Base-by-base conservation (phyloP, 2,329 filamentous ascomycete genomes). In the Elsinoe fawcettii region DNA sequence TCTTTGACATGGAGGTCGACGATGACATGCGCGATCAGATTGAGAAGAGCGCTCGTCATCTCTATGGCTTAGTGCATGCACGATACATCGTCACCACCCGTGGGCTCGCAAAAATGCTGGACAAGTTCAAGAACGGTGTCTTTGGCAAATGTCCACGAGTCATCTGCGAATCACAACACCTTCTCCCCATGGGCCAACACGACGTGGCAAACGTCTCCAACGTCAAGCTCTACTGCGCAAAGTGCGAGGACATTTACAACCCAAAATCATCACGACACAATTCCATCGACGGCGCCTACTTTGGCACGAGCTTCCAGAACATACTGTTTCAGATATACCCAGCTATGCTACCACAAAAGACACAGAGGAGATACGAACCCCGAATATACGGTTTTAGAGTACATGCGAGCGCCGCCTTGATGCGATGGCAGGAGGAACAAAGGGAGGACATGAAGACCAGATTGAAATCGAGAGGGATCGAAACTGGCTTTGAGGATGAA, bases 291-390 rank as follows among this genome's bases (percentile, higher is more conserved):
- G 93, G 93, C 62, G 93, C 93, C 63, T 99, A 97, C 79, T 99
- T 99, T 65, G 93, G 93, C 65, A 91, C 92, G 49, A 95, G 89
- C 2, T 99, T 99, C 79, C 92, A 96, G 79, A 96, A 96, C 75
- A 96, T 99, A 73, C 84, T 99, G 61, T 97, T 99, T 78, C 93
- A 99, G 73, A 93, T 99, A 57, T 97, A 97, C 71, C 92, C 93
- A 5, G 84, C 88, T 22, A 80, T 99, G 65, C 84, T 95, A 54
- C 93, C 93, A 2, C 78, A 84, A 63, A 99, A 97, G 80, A 90
- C 84, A 65, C 79, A 85, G 61, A 85, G 90, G 62, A 83, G 93
- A 63, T 96, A 97, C 73, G 82, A 92, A 58, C 93, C 93, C 22
- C 84, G 88, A 59, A 87, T 95, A 60, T 99, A 93, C 71, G 93